Base-by-base conservation (phyloP, 371 early-diverging fungal species). In the Chytridiales sp. region DNA sequence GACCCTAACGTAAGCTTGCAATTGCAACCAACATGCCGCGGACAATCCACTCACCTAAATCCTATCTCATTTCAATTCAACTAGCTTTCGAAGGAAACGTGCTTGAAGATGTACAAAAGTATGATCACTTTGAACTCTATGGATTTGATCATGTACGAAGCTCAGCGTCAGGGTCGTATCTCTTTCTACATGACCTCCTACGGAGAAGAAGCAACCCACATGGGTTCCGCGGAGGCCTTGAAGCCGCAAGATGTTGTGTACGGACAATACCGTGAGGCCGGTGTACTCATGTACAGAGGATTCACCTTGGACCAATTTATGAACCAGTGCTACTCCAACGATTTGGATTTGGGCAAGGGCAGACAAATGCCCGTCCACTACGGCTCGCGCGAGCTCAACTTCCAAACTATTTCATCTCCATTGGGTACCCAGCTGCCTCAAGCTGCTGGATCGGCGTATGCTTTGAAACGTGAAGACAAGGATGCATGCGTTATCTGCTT, bases 331-430 rank as follows among this genome's bases (percentile, higher is more conserved):
- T 96, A 92, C 73, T 86, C 90, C 11, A 98, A 96, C 69, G 87
- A 82, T 3, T 56, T 73, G 38, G 98, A 96, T 73, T 69, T 78
- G 51, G 95, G 96, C 58, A 97, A 96, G 77, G 98, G 97, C 26
- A 85, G 98, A 21, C 97, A 97, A 72, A 98, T 98, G 98, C 98
- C 98, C 24, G 85, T 98, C 29, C 98, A 98, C 71, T 98, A 96
- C 71, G 97, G 97, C 3, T 85, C 88, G 24, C 81, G 79, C 61
- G 83, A 82, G 41, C 78, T 84, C 41, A 88, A 92, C 61, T 94
- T 98, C 73, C 94, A 95, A 70, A 97, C 98, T 8, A 97, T 98
- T 52, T 96, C 96, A 21, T 95, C 95, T 8, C 95, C 97, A 19
- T 74, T 98, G 47, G 97, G 89, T 31, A 97, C 98, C 11, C 97